Percentiles rank a stretch among this genome's conserved stretches.
Conservation (phyloP, 805 yeast species). For the Sugiyamaella smithiae region DNA sequence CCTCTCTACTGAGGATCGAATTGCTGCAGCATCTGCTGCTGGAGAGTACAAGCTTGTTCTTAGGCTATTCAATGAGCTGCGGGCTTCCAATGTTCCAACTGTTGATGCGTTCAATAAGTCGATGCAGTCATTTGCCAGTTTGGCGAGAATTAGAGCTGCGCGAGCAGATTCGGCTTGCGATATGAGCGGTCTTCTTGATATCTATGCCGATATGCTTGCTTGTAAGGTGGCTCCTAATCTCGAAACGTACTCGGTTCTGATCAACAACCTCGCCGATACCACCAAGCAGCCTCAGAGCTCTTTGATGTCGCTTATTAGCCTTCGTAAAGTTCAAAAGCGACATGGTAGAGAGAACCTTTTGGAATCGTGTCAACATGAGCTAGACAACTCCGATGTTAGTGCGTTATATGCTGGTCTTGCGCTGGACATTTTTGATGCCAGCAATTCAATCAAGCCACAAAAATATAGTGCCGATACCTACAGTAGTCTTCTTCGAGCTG, state of each 20-base stretch:
- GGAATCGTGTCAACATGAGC: conserved; percentile 13
- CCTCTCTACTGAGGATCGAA: background rate
- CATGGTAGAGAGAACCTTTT: conserved; percentile 11
- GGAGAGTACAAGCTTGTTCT: conserved; percentile 5
- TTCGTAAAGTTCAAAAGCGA: conserved; percentile 1
- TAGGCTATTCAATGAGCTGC: background rate
- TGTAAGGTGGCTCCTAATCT: conserved; percentile 26
- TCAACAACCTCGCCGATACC: conserved; percentile 24
- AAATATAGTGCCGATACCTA: conserved; percentile 23
- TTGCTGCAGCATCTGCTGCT: conserved; percentile 9
- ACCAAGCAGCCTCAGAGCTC: background rate
- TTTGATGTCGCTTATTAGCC: background rate
- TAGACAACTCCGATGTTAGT: conserved; percentile 16
- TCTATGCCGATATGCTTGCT: conserved; percentile 29
- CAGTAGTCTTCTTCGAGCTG: conserved; percentile 22
- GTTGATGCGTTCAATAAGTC: conserved; percentile 3
- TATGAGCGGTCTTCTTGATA: conserved; percentile 23
- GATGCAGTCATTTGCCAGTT: background rate
- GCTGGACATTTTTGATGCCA: conserved; percentile 32
- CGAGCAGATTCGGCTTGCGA: background rate
- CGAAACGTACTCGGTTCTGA: conserved; percentile 29
- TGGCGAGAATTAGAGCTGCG: background rate
- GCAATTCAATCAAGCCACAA: conserved; percentile 24
- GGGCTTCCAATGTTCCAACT: background rate
- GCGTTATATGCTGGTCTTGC: conserved; percentile 28